Evolutionary conservation across 331 rosid species (phyloP), one percentile per base, ranked within the genome.

Genomic region (Cucumis variabilis): DNA sequence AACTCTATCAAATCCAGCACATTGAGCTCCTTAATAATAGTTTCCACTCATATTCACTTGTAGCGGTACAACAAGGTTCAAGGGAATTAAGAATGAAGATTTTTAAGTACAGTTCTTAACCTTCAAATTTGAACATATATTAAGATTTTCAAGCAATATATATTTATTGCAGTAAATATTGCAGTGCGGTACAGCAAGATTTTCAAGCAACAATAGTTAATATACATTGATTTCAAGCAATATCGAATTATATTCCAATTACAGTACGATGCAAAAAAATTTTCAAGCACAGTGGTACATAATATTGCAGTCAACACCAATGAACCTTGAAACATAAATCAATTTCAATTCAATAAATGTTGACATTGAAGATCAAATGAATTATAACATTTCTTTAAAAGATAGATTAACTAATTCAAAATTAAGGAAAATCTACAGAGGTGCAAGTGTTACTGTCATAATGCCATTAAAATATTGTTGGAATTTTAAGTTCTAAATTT

Each of bases 341-440:
- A 44, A 75, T 75, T 74, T 74, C 81, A 19, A 60, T 75, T 44
- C 55, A 77, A 77, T 46, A 37, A 77, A 48, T 48, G 63, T 77
- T 13, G 84, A 79, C 25, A 27, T 78, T 78, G 46, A 24, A 51
- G 84, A 78, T 51, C 84, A 25, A 28, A 15, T 25, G 25, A 51
- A 51, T 50, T 78, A 24, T 24, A 5, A 46, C 82, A 76, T 58
- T 76, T 48, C 1, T 2, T 2, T 11, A 46, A 44, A 21, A 44
- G 30, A 21, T 12, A 71, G n/a, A 75, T 21, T 15, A 46, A 76
- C 37, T 21, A 76, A 76, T 44, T n/a, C 60, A 76, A 77, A n/a
- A n/a, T n/a, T 2, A 50, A 37, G 21, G 25, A 79, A 63, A 65
- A 3, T 79, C 72, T 67, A 30, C 41, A 66, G 19, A 51, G 37